phyloP scores from a whole-genome alignment of 805 yeast species.

The Cyberlindnera maclurae region DNA sequence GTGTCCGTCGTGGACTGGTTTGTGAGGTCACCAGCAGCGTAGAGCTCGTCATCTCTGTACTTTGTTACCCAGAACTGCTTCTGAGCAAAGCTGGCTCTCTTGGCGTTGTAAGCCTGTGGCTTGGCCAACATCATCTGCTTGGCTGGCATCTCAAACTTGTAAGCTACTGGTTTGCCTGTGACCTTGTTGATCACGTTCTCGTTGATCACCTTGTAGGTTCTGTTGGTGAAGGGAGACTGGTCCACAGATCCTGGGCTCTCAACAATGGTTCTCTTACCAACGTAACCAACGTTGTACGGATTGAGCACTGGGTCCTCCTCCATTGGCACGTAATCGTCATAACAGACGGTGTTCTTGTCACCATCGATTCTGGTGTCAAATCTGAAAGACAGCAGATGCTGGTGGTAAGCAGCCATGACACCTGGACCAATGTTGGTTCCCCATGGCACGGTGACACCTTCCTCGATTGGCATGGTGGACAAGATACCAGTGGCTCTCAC shows the following conservation, averaged over 20 bases:
- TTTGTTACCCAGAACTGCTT: conserved; percentile 80
- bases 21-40: conserved; percentile 82
- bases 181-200: conserved; percentile 65
- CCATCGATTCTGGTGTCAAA: conserved; percentile 82
- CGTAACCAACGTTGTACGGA: conserved; percentile 66
- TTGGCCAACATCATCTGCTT: conserved; percentile 69
- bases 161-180: conserved; percentile 67
- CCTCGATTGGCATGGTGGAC: conserved; percentile 78
- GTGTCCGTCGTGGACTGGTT: conserved; percentile 68
- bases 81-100: conserved; percentile 70
- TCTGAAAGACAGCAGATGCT: conserved; percentile 72
- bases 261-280: conserved; percentile 52
- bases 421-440: conserved; percentile 76
- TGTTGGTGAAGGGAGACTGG: conserved; percentile 68
- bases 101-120: conserved; percentile 53
- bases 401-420: conserved; percentile 80
- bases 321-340: conserved; percentile 61
- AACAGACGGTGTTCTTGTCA: conserved; percentile 64
- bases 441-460: conserved; percentile 52
- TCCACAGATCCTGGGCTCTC: conserved; percentile 69
- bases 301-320: conserved; percentile 46
- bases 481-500: conserved; percentile 83
- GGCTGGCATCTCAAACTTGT: conserved; percentile 68
- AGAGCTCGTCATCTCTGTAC: conserved; percentile 63
- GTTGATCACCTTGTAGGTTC: conserved; percentile 69